Percentiles rank a stretch among this genome's conserved stretches.
Conservation (phyloP, 768 basidiomycete species). For the Mrakia blollopis region DNA sequence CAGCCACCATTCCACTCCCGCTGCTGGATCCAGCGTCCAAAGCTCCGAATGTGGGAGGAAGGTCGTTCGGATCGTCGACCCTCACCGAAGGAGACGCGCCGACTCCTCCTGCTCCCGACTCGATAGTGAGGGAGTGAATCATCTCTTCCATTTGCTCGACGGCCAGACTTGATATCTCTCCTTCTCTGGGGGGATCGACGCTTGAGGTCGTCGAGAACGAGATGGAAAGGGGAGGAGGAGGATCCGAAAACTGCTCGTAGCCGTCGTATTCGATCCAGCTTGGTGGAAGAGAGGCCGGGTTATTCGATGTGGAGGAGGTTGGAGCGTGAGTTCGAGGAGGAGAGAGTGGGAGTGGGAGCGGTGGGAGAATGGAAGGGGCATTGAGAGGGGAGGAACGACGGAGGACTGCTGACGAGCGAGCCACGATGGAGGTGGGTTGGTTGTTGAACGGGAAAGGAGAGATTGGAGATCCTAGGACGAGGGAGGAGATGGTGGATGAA, state of each 20-base stretch:
- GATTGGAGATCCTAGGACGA: not conserved
- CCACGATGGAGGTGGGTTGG: not conserved
- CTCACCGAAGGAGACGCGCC: conserved; percentile 6
- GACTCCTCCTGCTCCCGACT: not conserved
- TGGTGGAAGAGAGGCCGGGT: conserved; percentile 21
- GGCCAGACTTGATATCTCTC: conserved; percentile 8
- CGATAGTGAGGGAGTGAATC: conserved; percentile 23
- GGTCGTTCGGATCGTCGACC: conserved; percentile 31
- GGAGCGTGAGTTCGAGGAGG: not conserved
- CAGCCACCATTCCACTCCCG: no score
- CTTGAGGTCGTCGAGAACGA: conserved; percentile 3
- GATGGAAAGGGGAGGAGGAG: conserved; percentile 20
- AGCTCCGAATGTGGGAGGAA: conserved; percentile 28
- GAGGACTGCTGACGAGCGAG: not conserved
- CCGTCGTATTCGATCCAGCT: conserved; percentile 28
- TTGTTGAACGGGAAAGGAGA: not conserved
- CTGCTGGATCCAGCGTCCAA: not conserved
- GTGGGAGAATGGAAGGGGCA: not conserved
- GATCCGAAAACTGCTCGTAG: conserved; percentile 21
- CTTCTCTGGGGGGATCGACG: conserved; percentile 30
- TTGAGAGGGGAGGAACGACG: not conserved
- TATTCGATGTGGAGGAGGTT: not conserved
- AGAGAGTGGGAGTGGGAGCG: not conserved
- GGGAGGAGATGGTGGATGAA: not conserved
- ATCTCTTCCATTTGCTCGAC: conserved; percentile 17